These are phyloP conservation scores for Hondaea fermentalgiana DNA, from an alignment of 108 stramenopile species.

Conservation along the genomic window DNA sequence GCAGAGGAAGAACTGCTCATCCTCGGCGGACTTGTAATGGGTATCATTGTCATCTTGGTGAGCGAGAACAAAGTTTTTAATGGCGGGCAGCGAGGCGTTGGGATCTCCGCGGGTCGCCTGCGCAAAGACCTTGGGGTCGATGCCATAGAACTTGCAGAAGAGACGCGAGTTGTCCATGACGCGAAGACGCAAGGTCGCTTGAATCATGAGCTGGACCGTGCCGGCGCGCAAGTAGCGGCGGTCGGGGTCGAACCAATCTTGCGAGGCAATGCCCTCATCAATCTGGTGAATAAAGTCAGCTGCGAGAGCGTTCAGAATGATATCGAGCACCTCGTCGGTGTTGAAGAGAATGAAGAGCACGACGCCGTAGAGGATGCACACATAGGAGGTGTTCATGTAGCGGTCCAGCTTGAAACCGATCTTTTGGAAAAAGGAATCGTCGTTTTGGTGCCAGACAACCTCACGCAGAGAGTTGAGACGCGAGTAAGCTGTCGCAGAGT, in stretches of 20 bases:
- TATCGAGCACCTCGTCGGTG: conserved; percentile 38
- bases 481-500: conserved; percentile 28
- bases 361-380: conserved; percentile 31
- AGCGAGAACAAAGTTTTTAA: background rate
- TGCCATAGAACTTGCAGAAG: conserved; percentile 13
- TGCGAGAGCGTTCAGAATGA: conserved; percentile 41
- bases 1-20: conserved; percentile 17
- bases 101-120: background rate
- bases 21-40: conserved; percentile 19
- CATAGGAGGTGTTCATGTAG: conserved; percentile 48
- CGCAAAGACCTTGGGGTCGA: background rate
- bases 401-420: conserved; percentile 33
- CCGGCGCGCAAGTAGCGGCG: conserved; percentile 37
- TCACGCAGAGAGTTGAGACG: conserved; percentile 34
- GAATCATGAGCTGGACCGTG: conserved; percentile 28
- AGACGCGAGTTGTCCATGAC: background rate
- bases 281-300: conserved; percentile 44
- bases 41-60: conserved; percentile 12
- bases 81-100: background rate
- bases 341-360: conserved; percentile 47
- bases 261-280: conserved; percentile 34
- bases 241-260: conserved; percentile 30
- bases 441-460: conserved; percentile 38
- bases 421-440: conserved; percentile 38
- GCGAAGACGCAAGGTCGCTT: background rate